These are phyloP conservation scores for Sarocladium kiliense DNA, from an alignment of 2,329 filamentous ascomycete genomes.

Conservation along the genomic window DNA sequence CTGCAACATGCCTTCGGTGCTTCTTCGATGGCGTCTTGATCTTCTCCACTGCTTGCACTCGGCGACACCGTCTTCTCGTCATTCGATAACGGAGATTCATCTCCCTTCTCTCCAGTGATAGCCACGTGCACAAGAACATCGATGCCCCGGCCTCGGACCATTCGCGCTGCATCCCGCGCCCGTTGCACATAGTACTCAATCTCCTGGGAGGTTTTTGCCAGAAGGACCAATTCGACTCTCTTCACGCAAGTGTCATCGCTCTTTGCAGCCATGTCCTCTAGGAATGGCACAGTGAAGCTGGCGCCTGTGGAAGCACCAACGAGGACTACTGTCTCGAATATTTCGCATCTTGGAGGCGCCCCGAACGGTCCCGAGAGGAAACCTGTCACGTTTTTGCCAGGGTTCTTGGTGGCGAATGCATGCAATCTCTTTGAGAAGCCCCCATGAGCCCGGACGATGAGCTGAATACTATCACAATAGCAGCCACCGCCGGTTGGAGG, in stretches of 20 bases:
- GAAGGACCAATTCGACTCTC: constrained; percentile 47
- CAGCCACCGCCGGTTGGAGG: constrained; percentile 38
- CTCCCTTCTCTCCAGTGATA: constrained; percentile 37
- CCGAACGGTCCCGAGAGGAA: constrained; percentile 55
- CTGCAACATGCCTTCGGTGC: background rate
- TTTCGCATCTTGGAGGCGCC: constrained; percentile 48
- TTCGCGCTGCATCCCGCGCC: constrained; percentile 37
- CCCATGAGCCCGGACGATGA: constrained; percentile 49
- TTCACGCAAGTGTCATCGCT: constrained; percentile 40
- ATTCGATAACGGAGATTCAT: constrained; percentile 20
- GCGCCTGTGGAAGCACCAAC: constrained; percentile 60
- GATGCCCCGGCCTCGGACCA: constrained; percentile 37
- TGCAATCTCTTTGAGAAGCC: constrained; percentile 55
- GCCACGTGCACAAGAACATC: constrained; percentile 49
- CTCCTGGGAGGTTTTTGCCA: constrained; percentile 47
- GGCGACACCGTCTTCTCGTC: background rate
- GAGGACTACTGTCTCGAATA: constrained; percentile 54
- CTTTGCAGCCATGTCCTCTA: constrained; percentile 46
- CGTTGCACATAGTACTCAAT: constrained; percentile 50
- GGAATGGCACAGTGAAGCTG: constrained; percentile 54
- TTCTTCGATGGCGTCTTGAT: background rate
- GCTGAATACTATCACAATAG: constrained; percentile 54
- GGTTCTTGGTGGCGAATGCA: constrained; percentile 34
- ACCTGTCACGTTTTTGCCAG: constrained; percentile 23
- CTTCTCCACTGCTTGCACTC: background rate